Base-by-base conservation (phyloP, 2,329 filamentous ascomycete species). In the Colletotrichum gloeosporioides region DNA sequence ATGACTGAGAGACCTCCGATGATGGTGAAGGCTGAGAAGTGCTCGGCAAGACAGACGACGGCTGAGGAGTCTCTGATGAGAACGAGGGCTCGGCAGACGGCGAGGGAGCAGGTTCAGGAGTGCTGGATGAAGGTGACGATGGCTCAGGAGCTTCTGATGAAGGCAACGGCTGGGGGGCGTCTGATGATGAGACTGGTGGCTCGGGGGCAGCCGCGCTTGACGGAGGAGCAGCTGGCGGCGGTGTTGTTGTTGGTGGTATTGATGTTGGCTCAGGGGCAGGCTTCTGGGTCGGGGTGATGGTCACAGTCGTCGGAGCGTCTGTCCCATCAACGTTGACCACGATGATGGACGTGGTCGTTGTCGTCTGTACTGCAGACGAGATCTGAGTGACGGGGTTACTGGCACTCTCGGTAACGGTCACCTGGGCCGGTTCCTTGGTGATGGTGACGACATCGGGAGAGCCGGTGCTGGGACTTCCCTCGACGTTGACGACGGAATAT, bases 401-500 rank as follows among this genome's bases (percentile, higher is more conserved):
- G 44, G 80, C 75, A 15, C 80, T 80, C 6, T 82, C 79, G 22
- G 80, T 77, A 55, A 84, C 75, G 12, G 82, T 83, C 36, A 77
- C 79, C 27, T 80, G 78, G 16, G 75, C 78, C 6, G 82, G 80
- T 10, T 71, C 65, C 69, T 78, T 78, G n/a, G 82, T 82, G 6
- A 85, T 81, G 12, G 81, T 82, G 31, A 84, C 63, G 9, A 81
- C 82, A 9, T 79, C 31, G 10, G 77, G 65, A 10, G 16, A 53
- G 27, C 68, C 77, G 39, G 78, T 74, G 75, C 79, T 77, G 70
- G 77, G 78, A 57, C 71, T 78, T 39, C 79, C 79, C 27, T 79
- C 78, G 22, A 77, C 79, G 39, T 74, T 80, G 53, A 87, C 84
- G 34, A 87, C 84, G 4, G 84, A 85, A 65, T 87, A 87, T 27